A percentile compares a stretch with the other conserved stretches of the same genome.
These are phyloP conservation scores for Sanghuangporus baumii DNA, from an alignment of 1,284 basidiomycete species.

Conservation along the genomic window DNA sequence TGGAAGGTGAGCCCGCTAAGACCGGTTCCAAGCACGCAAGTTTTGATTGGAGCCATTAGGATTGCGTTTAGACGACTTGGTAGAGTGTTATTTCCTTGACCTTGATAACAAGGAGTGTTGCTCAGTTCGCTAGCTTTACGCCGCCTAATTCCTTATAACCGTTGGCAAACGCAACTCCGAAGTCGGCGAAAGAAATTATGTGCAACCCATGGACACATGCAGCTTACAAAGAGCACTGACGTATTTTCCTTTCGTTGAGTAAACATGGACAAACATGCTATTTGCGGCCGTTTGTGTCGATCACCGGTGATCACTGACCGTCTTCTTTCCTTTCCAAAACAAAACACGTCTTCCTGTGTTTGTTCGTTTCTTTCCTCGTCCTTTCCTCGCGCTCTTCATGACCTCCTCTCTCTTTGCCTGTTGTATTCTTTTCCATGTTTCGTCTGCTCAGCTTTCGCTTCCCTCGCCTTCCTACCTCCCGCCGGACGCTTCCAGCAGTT, in stretches of 20 bases:
- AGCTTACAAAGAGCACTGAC: too few relatives aligned
- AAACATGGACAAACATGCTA: background rate
- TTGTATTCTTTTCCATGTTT: background rate
- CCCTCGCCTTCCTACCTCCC: slow-evolving; percentile 58
- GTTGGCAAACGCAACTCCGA: too few relatives aligned
- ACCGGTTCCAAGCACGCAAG: slow-evolving; percentile 72
- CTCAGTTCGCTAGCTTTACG: too few relatives aligned
- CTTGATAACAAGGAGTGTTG: too few relatives aligned
- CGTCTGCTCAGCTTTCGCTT: slow-evolving; percentile 47
- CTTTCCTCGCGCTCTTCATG: background rate
- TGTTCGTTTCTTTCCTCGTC: background rate
- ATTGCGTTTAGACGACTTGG: background rate
- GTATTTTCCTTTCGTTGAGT: too few relatives aligned
- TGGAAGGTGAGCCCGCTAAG: slow-evolving; percentile 76
- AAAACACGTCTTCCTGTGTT: background rate
- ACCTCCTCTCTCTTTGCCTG: background rate
- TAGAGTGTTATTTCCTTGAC: background rate
- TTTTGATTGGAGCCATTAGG: slow-evolving; percentile 49
- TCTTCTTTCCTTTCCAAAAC: too few relatives aligned
- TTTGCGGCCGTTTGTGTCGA: background rate
- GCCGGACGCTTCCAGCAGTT: slow-evolving; percentile 54
- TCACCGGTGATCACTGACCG: background rate
- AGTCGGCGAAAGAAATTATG: too few relatives aligned
- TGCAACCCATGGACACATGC: too few relatives aligned
- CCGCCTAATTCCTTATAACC: too few relatives aligned